These are phyloP conservation scores for Paramecium caudatum DNA, from an alignment of 73 alveolate genomes.

Conservation along the genomic window DNA sequence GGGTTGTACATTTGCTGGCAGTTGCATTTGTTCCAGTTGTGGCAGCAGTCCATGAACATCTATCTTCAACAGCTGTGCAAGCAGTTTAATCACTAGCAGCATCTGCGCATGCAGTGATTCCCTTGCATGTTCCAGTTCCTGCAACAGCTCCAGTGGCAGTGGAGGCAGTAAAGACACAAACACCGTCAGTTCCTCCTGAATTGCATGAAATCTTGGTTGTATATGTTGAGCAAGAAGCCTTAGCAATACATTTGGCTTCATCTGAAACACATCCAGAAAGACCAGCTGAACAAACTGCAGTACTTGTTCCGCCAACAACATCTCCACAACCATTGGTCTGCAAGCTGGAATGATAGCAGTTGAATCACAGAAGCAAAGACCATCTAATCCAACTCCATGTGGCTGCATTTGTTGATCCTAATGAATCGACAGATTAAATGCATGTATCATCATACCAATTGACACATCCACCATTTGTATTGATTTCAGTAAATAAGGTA, in stretches of 20 bases:
- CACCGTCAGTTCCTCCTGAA: conserved; percentile 10
- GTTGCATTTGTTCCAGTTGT: conserved; percentile 24
- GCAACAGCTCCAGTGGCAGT: conserved; percentile 13
- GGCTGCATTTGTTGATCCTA: neutral
- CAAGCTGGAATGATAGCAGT: too few species aligned
- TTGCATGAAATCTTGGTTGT: neutral
- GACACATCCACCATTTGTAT: neutral
- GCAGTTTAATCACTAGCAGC: conserved; percentile 58
- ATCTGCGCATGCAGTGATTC: neutral
- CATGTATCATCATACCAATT: neutral
- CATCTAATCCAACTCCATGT: neutral
- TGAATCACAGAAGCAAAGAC: neutral
- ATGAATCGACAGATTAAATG: neutral
- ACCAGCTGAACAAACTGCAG: neutral
- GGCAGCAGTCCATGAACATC: conserved; percentile 58
- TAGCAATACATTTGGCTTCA: neutral
- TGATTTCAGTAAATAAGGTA: neutral
- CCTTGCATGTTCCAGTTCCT: conserved; percentile 24
- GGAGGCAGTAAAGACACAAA: conserved; percentile 10
- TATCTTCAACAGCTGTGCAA: conserved; percentile 6
- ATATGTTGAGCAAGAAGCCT: neutral
- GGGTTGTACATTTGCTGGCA: too few species aligned
- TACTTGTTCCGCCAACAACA: too few species aligned
- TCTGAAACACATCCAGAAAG: neutral
- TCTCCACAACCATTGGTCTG: too few species aligned